phyloP scores from a whole-genome alignment of 2,329 filamentous ascomycete genomes.

The Curvularia sp. region DNA sequence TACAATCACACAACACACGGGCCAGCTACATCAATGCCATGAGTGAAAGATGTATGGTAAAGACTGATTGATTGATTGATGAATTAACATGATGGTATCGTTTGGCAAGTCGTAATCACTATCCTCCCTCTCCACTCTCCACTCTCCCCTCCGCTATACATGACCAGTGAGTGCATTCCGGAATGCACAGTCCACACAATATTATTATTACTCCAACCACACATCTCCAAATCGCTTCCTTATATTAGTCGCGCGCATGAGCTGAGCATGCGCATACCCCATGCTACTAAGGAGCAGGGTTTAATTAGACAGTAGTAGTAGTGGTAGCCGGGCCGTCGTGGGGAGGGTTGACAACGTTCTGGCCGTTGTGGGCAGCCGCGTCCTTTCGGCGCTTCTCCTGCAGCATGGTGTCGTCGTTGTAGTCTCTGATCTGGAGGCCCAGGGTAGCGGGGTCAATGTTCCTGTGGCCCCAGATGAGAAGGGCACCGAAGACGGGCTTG shows the following conservation, averaged over 20 bases:
- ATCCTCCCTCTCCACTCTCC: neutral
- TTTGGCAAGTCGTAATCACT: neutral
- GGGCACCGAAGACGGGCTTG: constrained; percentile 68
- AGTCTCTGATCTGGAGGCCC: constrained; percentile 61
- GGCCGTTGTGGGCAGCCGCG: neutral
- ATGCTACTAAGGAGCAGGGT: neutral
- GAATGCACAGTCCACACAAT: neutral
- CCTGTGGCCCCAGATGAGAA: constrained; percentile 69
- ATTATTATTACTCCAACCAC: neutral
- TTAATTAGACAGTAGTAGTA: constrained; percentile 1
- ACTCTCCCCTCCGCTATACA: neutral
- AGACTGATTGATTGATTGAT: neutral
- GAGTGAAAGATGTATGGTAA: neutral
- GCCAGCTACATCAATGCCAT: no score
- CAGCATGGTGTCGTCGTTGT: constrained; percentile 49
- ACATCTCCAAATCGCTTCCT: neutral
- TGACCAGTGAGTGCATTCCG: neutral
- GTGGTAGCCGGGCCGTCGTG: constrained; percentile 1
- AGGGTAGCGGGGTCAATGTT: constrained; percentile 66
- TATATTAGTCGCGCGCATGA: neutral
- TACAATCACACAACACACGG: neutral
- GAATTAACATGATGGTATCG: neutral
- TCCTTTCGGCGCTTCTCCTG: constrained; percentile 29
- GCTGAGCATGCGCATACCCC: neutral
- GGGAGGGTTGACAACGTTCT: constrained; percentile 2